Percentiles rank a stretch among this genome's conserved stretches.
Evolutionary conservation across 202 grass and related monocot genomes (phyloP).

Genomic region (Zizania palustris): DNA sequence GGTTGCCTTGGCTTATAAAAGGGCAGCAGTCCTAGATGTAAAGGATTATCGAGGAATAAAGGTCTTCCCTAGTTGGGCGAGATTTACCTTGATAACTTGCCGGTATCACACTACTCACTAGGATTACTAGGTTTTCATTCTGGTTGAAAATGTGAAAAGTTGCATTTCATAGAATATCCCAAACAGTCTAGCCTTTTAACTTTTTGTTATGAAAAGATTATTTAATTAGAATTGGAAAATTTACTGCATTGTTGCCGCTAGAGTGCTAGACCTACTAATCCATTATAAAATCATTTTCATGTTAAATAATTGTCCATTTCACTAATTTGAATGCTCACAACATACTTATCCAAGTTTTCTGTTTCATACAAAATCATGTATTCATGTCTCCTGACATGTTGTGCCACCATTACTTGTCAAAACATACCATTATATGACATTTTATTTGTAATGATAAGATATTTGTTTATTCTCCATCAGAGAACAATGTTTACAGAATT

Average conservation of each 20-base stretch:
- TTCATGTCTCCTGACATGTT: slow-evolving; percentile 20
- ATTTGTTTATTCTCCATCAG: slow-evolving; percentile 2
- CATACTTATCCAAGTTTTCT: slow-evolving; percentile 3
- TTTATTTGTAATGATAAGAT: slow-evolving; percentile 7
- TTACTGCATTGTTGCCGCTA: slow-evolving; percentile 4
- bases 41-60: too few relatives aligned
- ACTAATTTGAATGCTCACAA: slow-evolving; percentile 9
- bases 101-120: too few relatives aligned
- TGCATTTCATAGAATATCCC: neutral
- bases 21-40: too few relatives aligned
- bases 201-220: neutral
- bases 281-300: neutral
- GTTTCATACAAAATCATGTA: slow-evolving; percentile 12
- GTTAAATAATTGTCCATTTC: slow-evolving; percentile 4
- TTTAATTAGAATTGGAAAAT: slow-evolving; percentile 1
- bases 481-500: slow-evolving; percentile 5
- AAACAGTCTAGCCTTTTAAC: slow-evolving; percentile 13
- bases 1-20: too few relatives aligned
- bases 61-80: too few relatives aligned
- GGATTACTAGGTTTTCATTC: neutral
- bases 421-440: neutral
- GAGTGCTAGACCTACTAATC: neutral
- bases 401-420: slow-evolving; percentile 6
- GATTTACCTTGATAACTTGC: too few relatives aligned
- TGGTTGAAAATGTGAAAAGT: neutral